phyloP scores from a whole-genome alignment of 345 rosid species.

The Camelina laxa region DNA sequence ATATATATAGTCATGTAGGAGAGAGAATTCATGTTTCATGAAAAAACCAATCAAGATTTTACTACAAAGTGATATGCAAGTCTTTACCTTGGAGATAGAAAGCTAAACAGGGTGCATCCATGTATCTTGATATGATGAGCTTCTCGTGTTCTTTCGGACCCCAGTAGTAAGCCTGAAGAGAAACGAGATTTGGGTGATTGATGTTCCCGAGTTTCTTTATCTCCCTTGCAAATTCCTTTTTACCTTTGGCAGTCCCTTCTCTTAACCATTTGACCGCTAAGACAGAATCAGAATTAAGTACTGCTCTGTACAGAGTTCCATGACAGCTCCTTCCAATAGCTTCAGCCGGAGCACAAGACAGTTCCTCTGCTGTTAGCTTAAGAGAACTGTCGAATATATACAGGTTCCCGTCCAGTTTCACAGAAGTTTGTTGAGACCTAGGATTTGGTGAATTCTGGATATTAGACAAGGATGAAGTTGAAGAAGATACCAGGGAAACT shows the following conservation, averaged over 20 bases:
- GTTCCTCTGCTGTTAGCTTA: constrained; percentile 74
- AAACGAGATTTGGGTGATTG: constrained; percentile 85
- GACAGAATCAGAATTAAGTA: constrained; percentile 61
- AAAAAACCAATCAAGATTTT: neutral
- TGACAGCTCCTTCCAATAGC: constrained; percentile 88
- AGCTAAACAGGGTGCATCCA: constrained; percentile 67
- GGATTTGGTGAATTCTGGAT: constrained; percentile 48
- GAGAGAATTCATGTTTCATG: neutral
- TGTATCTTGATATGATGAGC: constrained; percentile 69
- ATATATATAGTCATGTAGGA: neutral
- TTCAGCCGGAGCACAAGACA: constrained; percentile 89
- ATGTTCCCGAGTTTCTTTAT: constrained; percentile 83
- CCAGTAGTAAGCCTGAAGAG: constrained; percentile 85
- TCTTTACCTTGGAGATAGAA: constrained; percentile 78
- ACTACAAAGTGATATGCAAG: neutral
- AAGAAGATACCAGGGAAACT: constrained; percentile 57
- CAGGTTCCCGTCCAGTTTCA: constrained; percentile 74
- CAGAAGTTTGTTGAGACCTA: constrained; percentile 56
- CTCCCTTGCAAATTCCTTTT: constrained; percentile 86
- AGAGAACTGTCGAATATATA: constrained; percentile 70
- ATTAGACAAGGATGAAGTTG: constrained; percentile 60
- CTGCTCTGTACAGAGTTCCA: constrained; percentile 73
- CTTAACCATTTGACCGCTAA: constrained; percentile 86
- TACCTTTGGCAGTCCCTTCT: constrained; percentile 82
- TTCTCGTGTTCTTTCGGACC: constrained; percentile 86